phyloP scores from a whole-genome alignment of 2,329 filamentous ascomycete genomes.

The Aspergillus fumigatus region DNA sequence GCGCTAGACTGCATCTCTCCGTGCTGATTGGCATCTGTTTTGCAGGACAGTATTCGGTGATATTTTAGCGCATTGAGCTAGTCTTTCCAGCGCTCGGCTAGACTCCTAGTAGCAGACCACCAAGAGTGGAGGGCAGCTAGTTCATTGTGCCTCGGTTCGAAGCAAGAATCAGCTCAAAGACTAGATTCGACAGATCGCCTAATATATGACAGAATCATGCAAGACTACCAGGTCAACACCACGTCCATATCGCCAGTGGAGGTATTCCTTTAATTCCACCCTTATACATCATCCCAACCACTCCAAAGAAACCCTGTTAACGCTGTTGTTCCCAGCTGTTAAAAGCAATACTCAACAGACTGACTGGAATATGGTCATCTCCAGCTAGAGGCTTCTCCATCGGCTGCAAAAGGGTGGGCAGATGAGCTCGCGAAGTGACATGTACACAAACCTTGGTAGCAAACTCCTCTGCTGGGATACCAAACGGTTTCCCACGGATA shows the following conservation, averaged over 20 bases:
- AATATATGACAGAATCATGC: too few species aligned
- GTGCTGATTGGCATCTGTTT: too few species aligned
- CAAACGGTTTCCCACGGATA: slow-evolving; percentile 41
- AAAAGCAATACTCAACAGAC: slow-evolving; percentile 39
- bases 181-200: too few species aligned
- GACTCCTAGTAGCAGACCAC: background rate
- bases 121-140: background rate
- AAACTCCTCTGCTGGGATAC: slow-evolving; percentile 53
- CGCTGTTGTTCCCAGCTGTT: slow-evolving; percentile 46
- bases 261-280: background rate
- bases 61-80: background rate
- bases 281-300: slow-evolving; percentile 18
- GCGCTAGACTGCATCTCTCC: background rate
- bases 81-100: background rate
- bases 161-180: too few species aligned
- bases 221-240: too few species aligned
- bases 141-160: background rate
- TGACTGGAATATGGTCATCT: slow-evolving; percentile 51
- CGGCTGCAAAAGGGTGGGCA: background rate
- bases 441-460: slow-evolving; percentile 43
- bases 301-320: slow-evolving; percentile 38
- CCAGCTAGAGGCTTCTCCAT: slow-evolving; percentile 39
- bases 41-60: background rate
- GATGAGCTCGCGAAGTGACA: too few species aligned
- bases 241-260: too few species aligned